Conservation (phyloP, 1,284 basidiomycete species). For the Ustilago bromivora region DNA sequence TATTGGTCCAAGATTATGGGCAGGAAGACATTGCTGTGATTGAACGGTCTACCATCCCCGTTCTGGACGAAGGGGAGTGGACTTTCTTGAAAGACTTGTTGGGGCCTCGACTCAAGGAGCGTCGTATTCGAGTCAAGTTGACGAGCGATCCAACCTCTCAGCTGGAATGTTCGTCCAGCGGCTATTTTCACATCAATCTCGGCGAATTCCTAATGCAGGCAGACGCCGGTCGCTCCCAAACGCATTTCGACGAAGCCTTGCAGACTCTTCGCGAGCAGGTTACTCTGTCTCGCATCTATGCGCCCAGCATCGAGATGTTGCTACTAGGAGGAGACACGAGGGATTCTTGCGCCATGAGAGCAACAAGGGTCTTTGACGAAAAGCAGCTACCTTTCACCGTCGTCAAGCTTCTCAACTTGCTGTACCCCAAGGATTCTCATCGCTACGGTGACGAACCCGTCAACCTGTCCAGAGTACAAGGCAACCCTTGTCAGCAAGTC, state of each 20-base stretch:
- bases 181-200: constrained; percentile 5
- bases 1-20: not conserved
- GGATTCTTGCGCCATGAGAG: constrained; percentile 12
- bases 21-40: not conserved
- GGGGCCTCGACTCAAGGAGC: constrained; percentile 3
- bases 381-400: constrained; percentile 2
- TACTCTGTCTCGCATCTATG: constrained; percentile 19
- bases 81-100: not conserved
- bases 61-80: constrained; percentile 5
- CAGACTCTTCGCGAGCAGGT: constrained; percentile 8
- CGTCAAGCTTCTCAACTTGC: constrained; percentile 29
- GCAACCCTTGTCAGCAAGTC: constrained; percentile 44
- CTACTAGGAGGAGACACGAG: constrained; percentile 22
- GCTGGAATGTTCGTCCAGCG: not conserved
- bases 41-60: constrained; percentile 8
- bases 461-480: constrained; percentile 40
- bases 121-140: constrained; percentile 11
- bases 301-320: constrained; percentile 13
- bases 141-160: not conserved
- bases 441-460: constrained; percentile 41
- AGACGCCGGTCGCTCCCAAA: constrained; percentile 24
- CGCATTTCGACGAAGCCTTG: constrained; percentile 14
- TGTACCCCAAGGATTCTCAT: constrained; percentile 28
- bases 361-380: constrained; percentile 1
- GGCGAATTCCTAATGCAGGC: not conserved